These are phyloP conservation scores for Coemansia sp. DNA, from an alignment of 192 early-diverging fungal species.

Conservation along the genomic window DNA sequence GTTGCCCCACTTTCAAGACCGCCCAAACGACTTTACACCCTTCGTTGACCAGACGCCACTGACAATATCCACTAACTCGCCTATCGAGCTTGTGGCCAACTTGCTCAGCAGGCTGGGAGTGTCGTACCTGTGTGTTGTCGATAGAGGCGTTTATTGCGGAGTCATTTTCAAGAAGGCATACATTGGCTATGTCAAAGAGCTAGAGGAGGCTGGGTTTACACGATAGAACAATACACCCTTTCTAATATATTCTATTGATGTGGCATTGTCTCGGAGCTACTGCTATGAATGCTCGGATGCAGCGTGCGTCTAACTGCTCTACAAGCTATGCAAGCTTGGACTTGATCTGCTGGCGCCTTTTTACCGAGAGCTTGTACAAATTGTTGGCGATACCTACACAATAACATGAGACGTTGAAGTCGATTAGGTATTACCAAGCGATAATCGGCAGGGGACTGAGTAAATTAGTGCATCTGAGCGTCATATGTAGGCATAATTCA, in stretches of 20 bases:
- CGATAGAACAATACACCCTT: constrained; percentile 8
- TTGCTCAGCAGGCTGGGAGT: constrained; percentile 82
- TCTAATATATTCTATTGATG: neutral
- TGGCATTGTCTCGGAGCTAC: neutral
- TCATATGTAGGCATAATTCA: neutral
- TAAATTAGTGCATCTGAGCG: neutral
- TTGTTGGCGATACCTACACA: constrained; percentile 47
- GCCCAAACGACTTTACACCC: constrained; percentile 42
- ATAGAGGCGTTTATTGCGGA: constrained; percentile 73
- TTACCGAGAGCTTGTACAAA: constrained; percentile 42
- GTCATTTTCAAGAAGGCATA: constrained; percentile 84
- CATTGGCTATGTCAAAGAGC: constrained; percentile 70
- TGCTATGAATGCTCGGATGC: neutral
- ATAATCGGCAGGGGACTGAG: neutral
- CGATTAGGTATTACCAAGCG: neutral
- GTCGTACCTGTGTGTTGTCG: constrained; percentile 75
- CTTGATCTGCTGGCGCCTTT: constrained; percentile 14
- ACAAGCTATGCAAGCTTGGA: neutral
- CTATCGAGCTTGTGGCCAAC: constrained; percentile 84
- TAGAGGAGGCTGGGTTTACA: constrained; percentile 58
- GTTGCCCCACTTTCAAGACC: constrained; percentile 37
- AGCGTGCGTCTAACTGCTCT: neutral
- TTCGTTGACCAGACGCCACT: constrained; percentile 71
- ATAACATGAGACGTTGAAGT: neutral
- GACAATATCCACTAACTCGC: constrained; percentile 66